These are phyloP conservation scores for Scutellaria barbata DNA, from an alignment of 257 asterid genomes.

Conservation along the genomic window DNA sequence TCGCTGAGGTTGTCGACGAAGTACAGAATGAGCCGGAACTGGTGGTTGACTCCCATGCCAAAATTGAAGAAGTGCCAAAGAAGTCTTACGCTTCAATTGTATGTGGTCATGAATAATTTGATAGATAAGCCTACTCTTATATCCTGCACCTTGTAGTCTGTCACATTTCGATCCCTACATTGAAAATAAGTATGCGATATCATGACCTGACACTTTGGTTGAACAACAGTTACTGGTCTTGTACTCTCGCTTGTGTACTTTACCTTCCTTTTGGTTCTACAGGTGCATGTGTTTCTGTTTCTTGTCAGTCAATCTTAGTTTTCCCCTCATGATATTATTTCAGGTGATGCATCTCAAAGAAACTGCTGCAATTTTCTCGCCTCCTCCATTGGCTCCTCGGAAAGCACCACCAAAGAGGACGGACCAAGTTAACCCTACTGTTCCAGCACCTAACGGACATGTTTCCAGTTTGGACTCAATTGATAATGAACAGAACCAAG, in stretches of 20 bases:
- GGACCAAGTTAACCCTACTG: conserved; percentile 55
- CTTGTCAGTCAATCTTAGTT: neutral
- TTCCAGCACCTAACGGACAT: conserved; percentile 48
- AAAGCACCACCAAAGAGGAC: conserved; percentile 53
- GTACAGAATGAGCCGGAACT: conserved; percentile 51
- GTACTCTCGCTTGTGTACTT: conserved; percentile 4
- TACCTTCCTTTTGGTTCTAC: conserved; percentile 16
- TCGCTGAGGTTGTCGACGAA: conserved; percentile 79
- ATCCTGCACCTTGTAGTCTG: neutral
- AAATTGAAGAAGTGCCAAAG: conserved; percentile 72
- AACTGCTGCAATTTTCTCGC: conserved; percentile 59
- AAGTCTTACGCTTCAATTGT: conserved; percentile 95
- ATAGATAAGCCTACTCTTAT: conserved; percentile 1
- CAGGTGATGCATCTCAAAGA: conserved; percentile 88
- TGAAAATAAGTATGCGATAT: conserved; percentile 1
- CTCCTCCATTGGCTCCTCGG: conserved; percentile 56
- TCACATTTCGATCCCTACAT: neutral
- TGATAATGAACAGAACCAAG: conserved; percentile 67
- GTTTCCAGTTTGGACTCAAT: conserved; percentile 50
- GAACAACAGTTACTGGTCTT: conserved; percentile 1
- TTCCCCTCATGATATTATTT: conserved; percentile 35
- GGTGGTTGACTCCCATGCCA: conserved; percentile 57
- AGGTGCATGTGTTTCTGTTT: neutral
- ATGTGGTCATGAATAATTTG: conserved; percentile 42
- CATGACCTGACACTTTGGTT: neutral